These are phyloP conservation scores for Mycena indigotica DNA, from an alignment of 768 basidiomycete genomes.

Conservation along the genomic window DNA sequence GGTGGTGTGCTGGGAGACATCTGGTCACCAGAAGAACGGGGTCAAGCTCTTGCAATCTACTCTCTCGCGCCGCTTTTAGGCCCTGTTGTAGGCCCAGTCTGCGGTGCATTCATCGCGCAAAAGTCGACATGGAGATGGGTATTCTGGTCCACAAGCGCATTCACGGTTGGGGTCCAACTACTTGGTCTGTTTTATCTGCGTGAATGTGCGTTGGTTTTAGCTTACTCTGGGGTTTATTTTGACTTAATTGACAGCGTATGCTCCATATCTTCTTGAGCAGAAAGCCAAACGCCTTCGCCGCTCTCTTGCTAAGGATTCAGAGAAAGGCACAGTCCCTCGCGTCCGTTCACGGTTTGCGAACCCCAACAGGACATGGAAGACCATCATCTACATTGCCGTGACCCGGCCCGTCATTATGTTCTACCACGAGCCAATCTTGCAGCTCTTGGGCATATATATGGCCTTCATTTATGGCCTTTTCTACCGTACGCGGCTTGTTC, in stretches of 20 bases:
- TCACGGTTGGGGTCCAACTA: conserved; percentile 55
- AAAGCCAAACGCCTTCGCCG: conserved; percentile 52
- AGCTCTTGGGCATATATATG: conserved; percentile 68
- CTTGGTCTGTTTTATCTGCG: conserved; percentile 57
- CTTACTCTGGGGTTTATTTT: conserved; percentile 15
- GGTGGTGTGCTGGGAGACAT: conserved; percentile 47
- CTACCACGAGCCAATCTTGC: conserved; percentile 62
- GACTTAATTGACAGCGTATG: conserved; percentile 39
- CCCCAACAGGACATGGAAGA: conserved; percentile 47
- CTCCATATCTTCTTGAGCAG: conserved; percentile 46
- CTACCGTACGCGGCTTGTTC: conserved; percentile 47
- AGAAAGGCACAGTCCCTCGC: conserved; percentile 41
- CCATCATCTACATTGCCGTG: conserved; percentile 54
- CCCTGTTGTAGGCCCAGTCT: conserved; percentile 44
- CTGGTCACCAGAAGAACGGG: conserved; percentile 43
- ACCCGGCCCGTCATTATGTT: conserved; percentile 72
- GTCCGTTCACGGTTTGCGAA: conserved; percentile 53
- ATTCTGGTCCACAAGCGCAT: conserved; percentile 69
- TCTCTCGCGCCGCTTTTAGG: conserved; percentile 48
- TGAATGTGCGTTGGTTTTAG: conserved; percentile 54
- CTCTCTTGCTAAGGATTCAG: conserved; percentile 41
- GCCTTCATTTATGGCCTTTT: conserved; percentile 67
- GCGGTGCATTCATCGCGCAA: conserved; percentile 53
- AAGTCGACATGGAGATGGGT: conserved; percentile 75
- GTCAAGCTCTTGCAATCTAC: conserved; percentile 44